phyloP scores from a whole-genome alignment of 2,329 filamentous ascomycete species.

The Fusarium fujikuroi region DNA sequence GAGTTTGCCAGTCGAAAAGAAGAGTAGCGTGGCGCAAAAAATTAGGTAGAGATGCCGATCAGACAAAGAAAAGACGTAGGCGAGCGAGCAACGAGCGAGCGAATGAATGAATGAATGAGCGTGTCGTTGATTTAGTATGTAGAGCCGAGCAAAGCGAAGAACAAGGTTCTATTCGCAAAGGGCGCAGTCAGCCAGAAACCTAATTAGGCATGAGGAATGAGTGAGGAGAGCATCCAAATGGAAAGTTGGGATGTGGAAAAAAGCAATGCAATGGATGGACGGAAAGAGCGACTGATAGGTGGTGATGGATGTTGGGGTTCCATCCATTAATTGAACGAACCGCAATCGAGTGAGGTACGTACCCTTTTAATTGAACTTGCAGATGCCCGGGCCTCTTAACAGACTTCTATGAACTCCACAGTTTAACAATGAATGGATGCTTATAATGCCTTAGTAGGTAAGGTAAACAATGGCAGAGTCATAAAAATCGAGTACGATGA shows the following conservation, averaged over 20 bases:
- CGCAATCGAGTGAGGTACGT: constrained; percentile 25
- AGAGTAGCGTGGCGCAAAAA: constrained; percentile 39
- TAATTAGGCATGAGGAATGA: constrained; percentile 25
- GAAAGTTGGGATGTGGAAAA: constrained; percentile 12
- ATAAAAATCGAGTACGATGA: background rate
- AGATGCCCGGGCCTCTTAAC: constrained; percentile 4
- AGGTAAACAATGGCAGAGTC: background rate
- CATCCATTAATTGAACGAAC: constrained; percentile 22
- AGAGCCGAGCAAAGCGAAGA: constrained; percentile 13
- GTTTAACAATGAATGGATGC: background rate
- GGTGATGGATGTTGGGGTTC: constrained; percentile 30
- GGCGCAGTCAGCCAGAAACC: constrained; percentile 21
- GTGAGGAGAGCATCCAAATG: constrained; percentile 12
- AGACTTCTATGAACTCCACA: constrained; percentile 22
- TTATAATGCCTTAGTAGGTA: background rate
- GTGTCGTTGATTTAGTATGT: constrained; percentile 6
- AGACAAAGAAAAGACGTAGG: constrained; percentile 28
- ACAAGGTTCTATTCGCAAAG: constrained; percentile 17
- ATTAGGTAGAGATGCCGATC: constrained; percentile 26
- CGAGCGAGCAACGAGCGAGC: constrained; percentile 27
- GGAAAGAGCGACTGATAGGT: constrained; percentile 18
- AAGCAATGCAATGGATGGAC: constrained; percentile 10
- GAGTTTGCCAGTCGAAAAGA: constrained; percentile 26
- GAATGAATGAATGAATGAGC: constrained; percentile 11
- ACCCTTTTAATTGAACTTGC: constrained; percentile 33